Conservation (phyloP, 139 green algal genomes). For the Chlamydomonas eustigma region DNA sequence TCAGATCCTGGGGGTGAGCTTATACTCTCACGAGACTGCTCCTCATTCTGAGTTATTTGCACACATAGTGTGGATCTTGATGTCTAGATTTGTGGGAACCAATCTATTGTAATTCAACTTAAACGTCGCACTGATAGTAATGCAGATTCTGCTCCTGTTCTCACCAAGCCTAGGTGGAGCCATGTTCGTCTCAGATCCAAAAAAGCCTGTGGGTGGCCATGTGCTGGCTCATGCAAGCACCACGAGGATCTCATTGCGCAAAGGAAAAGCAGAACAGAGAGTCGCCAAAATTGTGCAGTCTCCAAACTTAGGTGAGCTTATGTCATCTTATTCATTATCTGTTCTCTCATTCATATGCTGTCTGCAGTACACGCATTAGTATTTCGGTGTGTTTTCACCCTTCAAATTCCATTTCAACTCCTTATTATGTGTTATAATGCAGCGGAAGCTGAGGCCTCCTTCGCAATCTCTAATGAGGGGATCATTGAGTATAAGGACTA, state of each 20-base stretch:
- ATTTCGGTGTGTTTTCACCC: no score
- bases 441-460: slow-evolving; percentile 72
- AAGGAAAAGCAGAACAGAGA: slow-evolving; percentile 88
- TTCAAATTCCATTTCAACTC: background rate
- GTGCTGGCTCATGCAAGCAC: slow-evolving; percentile 77
- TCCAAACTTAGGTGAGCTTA: slow-evolving; percentile 32
- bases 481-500: slow-evolving; percentile 47
- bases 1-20: slow-evolving; percentile 59
- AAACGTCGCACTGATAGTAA: background rate
- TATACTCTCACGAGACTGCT: no score
- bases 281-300: slow-evolving; percentile 74
- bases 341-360: background rate
- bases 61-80: no score
- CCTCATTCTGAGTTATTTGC: no score
- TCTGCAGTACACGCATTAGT: background rate
- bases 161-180: slow-evolving; percentile 34
- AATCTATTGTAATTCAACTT: no score
- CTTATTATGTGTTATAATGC: slow-evolving; percentile 8
- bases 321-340: background rate
- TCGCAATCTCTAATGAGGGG: slow-evolving; percentile 43
- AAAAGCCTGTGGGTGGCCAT: slow-evolving; percentile 70
- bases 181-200: slow-evolving; percentile 84
- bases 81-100: no score
- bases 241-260: slow-evolving; percentile 54
- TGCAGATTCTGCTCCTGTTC: background rate